Conservation (phyloP, 257 asterid genomes). For the Asclepias syriaca region DNA sequence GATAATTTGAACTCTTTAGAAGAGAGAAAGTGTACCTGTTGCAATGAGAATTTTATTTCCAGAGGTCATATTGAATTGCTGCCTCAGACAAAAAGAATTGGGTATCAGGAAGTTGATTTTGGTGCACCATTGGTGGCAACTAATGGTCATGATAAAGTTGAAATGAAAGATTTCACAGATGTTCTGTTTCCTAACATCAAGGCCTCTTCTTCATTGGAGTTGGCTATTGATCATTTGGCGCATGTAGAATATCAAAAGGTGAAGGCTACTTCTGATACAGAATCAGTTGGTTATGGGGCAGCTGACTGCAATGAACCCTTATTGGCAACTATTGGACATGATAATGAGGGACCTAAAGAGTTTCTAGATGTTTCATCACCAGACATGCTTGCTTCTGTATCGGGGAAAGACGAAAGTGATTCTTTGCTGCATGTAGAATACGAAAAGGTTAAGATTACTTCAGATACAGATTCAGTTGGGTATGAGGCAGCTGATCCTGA, state of each 20-base stretch:
- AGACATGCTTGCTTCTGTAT: background rate
- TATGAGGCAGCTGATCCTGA: constrained; percentile 1
- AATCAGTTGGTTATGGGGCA: background rate
- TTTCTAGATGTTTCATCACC: background rate
- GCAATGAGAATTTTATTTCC: constrained; percentile 40
- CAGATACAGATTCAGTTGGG: constrained; percentile 28
- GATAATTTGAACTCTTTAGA: constrained; percentile 13
- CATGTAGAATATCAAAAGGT: constrained; percentile 5
- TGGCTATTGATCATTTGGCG: background rate
- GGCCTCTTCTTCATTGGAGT: background rate
- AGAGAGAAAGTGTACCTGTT: constrained; percentile 42
- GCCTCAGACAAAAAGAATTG: constrained; percentile 22
- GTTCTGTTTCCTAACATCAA: constrained; percentile 14
- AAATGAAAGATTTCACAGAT: constrained; percentile 22
- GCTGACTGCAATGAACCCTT: constrained; percentile 6
- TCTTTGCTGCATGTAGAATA: constrained; percentile 22
- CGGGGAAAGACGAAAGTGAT: constrained; percentile 1
- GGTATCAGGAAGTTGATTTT: constrained; percentile 23
- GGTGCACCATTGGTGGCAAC: constrained; percentile 22
- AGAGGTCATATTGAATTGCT: constrained; percentile 23
- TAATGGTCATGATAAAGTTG: constrained; percentile 19
- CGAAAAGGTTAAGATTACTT: constrained; percentile 25
- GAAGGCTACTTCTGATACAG: constrained; percentile 3
- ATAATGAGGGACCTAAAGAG: constrained; percentile 8
- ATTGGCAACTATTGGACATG: constrained; percentile 1